Conservation (phyloP, 345 rosid species). For the Carallia brachiata region DNA sequence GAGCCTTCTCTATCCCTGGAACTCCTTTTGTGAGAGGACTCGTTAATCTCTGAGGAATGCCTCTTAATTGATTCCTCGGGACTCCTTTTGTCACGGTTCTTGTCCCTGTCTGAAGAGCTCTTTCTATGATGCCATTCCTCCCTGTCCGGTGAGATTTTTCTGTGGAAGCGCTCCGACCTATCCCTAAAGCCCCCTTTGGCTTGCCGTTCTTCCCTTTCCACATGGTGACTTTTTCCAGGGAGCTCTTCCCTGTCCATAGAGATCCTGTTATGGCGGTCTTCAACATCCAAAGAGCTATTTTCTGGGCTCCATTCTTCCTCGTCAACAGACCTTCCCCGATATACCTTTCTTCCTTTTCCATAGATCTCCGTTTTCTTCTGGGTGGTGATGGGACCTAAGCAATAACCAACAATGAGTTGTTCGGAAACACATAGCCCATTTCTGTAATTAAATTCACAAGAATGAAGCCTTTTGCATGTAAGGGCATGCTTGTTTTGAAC, state of each 20-base stretch:
- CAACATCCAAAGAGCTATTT: constrained; percentile 17
- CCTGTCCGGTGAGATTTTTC: constrained; percentile 34
- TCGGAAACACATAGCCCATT: not conserved
- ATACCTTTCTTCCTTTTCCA: constrained; percentile 30
- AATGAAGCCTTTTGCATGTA: not conserved
- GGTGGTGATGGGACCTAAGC: constrained; percentile 88
- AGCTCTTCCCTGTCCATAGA: constrained; percentile 24
- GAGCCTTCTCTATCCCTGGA: constrained; percentile 26
- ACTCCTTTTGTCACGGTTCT: constrained; percentile 22
- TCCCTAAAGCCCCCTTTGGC: constrained; percentile 16
- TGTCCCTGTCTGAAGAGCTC: constrained; percentile 33
- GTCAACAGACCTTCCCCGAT: constrained; percentile 10
- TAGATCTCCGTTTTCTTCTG: constrained; percentile 47
- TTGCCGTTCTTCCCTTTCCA: constrained; percentile 36
- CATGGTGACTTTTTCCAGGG: constrained; percentile 12
- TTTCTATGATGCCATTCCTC: constrained; percentile 23
- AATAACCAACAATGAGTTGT: constrained; percentile 1
- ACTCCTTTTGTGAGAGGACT: constrained; percentile 27
- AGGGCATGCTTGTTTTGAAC: too few relatives aligned
- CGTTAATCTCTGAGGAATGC: constrained; percentile 29
- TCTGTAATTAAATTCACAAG: not conserved
- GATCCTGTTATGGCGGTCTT: constrained; percentile 29
- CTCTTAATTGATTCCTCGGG: constrained; percentile 15
- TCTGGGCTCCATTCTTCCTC: constrained; percentile 4
- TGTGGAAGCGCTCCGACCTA: constrained; percentile 13